Base-by-base conservation (phyloP, 306 rosid species). In the Dryas drummondii region DNA sequence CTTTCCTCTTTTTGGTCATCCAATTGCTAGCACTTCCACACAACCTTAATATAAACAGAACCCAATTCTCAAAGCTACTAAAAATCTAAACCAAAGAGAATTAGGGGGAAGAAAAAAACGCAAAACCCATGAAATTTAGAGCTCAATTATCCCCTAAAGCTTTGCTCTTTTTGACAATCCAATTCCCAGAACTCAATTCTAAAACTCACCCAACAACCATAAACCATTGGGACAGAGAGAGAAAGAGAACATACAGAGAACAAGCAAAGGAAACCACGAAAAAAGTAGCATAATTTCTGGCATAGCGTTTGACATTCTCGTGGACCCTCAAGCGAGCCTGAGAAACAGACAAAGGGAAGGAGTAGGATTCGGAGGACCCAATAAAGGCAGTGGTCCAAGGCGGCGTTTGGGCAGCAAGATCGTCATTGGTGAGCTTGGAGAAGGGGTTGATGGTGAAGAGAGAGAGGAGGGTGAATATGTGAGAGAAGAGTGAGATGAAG, bases 261-360 rank as follows among this genome's bases (percentile, higher is more conserved):
- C 88, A 94, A 64, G 89, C 93, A 17, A 91, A 86, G 86, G 83
- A 79, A 71, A 94, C 57, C 73, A 90, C 82, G 77, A 94, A 85
- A 56, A 94, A 87, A 66, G 87, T 84, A 0, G 94, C 96, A 68
- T 94, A 94, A 70, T 91, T 94, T 61, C 97, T 92, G 69, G 93
- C 93, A 64, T 90, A 94, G 65, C 98, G 94, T 79, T 91, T 94
- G 68, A 91, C 85, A 76, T 94, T 94, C 82, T 94, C 98, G 9
- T 88, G 97, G 17, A 88, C 93, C 72, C 98, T 84, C 48, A 94
- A 57, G 4, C 93, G 90, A 46, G 97, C 96, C 73, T 91, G 98
- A 32, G 94, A 84, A 9, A 93, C 52, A 0, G 94, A 86, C 10
- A 96, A 83, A 67, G 98, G 98, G 76, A 94, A 88, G 1, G 96